Base-by-base conservation (phyloP, 495 filamentous ascomycete species). In the Tuber calosporum region DNA sequence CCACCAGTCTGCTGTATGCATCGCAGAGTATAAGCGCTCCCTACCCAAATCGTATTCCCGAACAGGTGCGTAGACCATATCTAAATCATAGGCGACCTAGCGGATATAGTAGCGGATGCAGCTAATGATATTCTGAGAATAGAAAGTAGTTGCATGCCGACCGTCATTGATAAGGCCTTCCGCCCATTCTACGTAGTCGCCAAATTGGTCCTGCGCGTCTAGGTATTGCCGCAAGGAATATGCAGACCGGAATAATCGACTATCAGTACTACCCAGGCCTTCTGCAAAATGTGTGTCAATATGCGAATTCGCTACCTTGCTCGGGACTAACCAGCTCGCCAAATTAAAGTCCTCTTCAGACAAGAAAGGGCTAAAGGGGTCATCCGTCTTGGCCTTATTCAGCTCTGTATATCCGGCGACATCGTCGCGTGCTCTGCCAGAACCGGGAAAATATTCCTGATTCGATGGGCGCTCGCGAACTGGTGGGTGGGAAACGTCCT, bases 1-100 rank as follows among this genome's bases (percentile, higher is more conserved):
- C 73, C 53, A 74, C 68, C 68, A 70, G 48, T 74, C 53, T 17
- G 26, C 53, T 13, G 68, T 74, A 67, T 74, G 73, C 4, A 74
- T 39, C 34, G 68, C 68, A 2, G 37, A 66, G 38, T 70, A 74
- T 34, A 69, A 37, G 9, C 15, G 36, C n/a, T 70, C 67, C 11
- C 68, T 58, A 6, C 22, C 22, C 1, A 6, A 6, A 30, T 74
- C 53, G 19, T 45, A 67, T 30, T 74, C 68, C 19, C 42, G 19
- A 3, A 70, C 1, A 3, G 68, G 73, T 8, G n/a, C 9, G 8
- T 74, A 67, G 6, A 68, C 53, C 58, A 70, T 69, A 17, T 69
- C 40, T 22, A 6, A n/a, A 30, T 13, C 15, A n/a, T 40, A 66
- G 2, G 36, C 39, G 20, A 22, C 20, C 34, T 71, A 19, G 20